phyloP scores from a whole-genome alignment of 208 protist genomes.

The Tritrichomonas musculus region DNA sequence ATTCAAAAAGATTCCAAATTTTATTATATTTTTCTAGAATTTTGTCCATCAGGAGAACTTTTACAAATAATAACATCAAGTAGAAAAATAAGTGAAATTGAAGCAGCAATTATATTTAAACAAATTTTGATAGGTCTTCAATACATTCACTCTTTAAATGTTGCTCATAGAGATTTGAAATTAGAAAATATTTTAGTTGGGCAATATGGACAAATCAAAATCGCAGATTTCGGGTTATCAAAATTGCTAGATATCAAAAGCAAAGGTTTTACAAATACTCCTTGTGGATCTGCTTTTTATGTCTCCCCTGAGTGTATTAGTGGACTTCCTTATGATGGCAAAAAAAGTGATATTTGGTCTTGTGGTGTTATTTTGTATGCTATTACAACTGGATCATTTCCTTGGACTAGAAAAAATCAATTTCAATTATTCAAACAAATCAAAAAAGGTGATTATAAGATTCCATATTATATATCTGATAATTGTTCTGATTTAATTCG shows the following conservation, averaged over 20 bases:
- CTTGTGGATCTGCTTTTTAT: neutral
- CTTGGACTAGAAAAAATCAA: neutral
- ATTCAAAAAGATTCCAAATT: too few relatives aligned
- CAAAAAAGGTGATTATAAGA: neutral
- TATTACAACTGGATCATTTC: neutral
- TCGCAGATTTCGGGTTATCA: neutral
- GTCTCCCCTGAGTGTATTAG: neutral
- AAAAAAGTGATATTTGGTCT: neutral
- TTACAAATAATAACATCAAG: too few relatives aligned
- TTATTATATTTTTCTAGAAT: too few relatives aligned
- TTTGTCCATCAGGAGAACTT: too few relatives aligned
- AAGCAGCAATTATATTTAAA: neutral
- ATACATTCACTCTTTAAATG: slow-evolving; percentile 13
- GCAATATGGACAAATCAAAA: neutral
- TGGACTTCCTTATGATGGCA: neutral
- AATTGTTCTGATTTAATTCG: neutral
- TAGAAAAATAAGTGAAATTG: too few relatives aligned
- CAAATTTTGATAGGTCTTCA: neutral
- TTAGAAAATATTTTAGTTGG: neutral
- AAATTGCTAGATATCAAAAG: too few relatives aligned
- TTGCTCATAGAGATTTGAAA: neutral
- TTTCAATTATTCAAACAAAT: neutral
- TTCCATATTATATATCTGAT: neutral
- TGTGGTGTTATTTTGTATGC: neutral
- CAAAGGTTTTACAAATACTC: neutral